Percentiles rank a stretch among this genome's conserved stretches.
Evolutionary conservation across 2,329 filamentous ascomycete genomes (phyloP).

Genomic region (Pseudogymnoascus sp.): DNA sequence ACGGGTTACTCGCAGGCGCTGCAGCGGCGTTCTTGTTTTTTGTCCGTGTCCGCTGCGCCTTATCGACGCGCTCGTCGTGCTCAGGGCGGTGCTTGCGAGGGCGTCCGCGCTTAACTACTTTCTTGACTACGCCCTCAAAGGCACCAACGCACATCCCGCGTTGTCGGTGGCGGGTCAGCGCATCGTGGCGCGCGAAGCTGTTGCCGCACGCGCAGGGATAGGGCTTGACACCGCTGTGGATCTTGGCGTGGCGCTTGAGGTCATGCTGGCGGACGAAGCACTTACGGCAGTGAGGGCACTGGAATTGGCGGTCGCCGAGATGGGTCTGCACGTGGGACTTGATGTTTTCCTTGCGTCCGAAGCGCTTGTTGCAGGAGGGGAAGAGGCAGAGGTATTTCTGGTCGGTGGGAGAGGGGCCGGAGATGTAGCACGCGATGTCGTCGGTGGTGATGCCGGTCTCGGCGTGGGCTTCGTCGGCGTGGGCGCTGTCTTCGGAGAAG

Average conservation of each 20-base stretch:
- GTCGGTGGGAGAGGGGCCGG: conserved; percentile 61
- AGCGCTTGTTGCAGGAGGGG: conserved; percentile 74
- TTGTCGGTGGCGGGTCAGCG: conserved; percentile 86
- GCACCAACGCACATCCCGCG: conserved; percentile 94
- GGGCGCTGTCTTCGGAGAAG: conserved; percentile 51
- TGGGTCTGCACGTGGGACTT: conserved; percentile 98
- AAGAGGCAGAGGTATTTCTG: conserved; percentile 74
- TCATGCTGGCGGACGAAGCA: conserved; percentile 97
- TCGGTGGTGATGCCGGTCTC: conserved; percentile 82
- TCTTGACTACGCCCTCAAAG: conserved; percentile 70
- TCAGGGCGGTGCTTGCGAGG: conserved; percentile 55
- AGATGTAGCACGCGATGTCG: conserved; percentile 69
- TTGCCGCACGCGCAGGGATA: conserved; percentile 93
- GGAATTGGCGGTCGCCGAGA: conserved; percentile 89
- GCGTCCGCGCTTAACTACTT: conserved; percentile 57
- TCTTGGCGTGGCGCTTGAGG: conserved; percentile 93
- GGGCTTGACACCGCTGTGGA: conserved; percentile 91
- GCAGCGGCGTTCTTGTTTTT: conserved; percentile 39
- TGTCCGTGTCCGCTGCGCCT: conserved; percentile 45
- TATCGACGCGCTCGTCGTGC: conserved; percentile 41
- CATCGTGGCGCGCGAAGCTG: conserved; percentile 90
- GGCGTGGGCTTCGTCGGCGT: conserved; percentile 56
- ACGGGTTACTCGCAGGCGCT: not conserved
- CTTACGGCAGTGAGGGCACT: conserved; percentile 87
- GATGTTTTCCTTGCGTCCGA: conserved; percentile 98